Percentiles rank a stretch among this genome's conserved stretches.
Evolutionary conservation across 306 rosid genomes (phyloP).

Genomic region (Glycyrrhiza uralensis): DNA sequence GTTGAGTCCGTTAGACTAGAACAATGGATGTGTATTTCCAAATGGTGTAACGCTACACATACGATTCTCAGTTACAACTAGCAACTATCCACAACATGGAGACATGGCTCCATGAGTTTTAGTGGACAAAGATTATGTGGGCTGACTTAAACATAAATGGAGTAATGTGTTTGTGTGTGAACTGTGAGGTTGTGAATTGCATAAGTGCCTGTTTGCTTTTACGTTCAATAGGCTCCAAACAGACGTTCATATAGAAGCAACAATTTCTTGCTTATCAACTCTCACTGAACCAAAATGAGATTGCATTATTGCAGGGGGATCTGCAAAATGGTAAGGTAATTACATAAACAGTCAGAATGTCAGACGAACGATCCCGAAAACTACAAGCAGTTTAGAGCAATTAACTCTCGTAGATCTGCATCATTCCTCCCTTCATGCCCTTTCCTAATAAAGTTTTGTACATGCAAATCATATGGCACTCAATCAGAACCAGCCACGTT

Average conservation of each 20-base stretch:
- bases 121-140: not conserved
- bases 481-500: not conserved
- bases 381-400: not conserved
- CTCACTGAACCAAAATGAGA: not conserved
- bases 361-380: not conserved
- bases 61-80: not conserved
- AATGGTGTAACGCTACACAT: not conserved
- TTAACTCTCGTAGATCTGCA: slow-evolving; percentile 16
- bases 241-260: not conserved
- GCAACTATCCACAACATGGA: not conserved
- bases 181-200: not conserved
- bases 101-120: not conserved
- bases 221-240: not conserved
- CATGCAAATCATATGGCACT: not conserved
- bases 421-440: not conserved
- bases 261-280: not conserved
- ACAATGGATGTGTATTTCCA: slow-evolving; percentile 4
- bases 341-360: not conserved
- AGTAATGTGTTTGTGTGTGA: not conserved
- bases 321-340: slow-evolving; percentile 13
- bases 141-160: not conserved
- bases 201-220: not conserved
- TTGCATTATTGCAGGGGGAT: not conserved
- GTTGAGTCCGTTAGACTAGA: not conserved
- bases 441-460: not conserved